Evolutionary conservation across 176 grass and related monocot genomes (phyloP), one percentile per base, ranked within the genome.

Genomic region (Luzula sylvatica): DNA sequence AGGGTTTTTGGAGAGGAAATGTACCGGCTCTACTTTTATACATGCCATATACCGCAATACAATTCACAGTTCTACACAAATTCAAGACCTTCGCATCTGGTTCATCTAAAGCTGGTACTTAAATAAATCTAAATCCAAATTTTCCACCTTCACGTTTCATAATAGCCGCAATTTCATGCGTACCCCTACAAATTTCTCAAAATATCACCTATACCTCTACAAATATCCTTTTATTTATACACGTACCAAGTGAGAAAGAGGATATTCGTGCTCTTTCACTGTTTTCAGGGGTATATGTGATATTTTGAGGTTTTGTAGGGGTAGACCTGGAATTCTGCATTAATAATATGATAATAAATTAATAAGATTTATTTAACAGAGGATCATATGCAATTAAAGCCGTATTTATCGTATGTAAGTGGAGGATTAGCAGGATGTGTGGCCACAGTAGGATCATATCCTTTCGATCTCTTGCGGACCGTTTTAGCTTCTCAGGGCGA

Each of bases 1-100:
- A 98, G 92, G 92, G 81, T 72, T 98, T 98, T 57, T 98, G 92
- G 92, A 90, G 85, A 86, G 92, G 92, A 65, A 98, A 98, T 75
- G 92, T 98, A 50, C 92, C 92, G 11, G 92, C 85, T 66, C 61
- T 90, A 23, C 45, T 98, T 19, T 73, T 98, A 53, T 98, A 90
- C 74, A 98, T 98, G 92, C 92, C 92, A 53, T 98, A 98, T 65
- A 83, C 81, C 65, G 85, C 92, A 49, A 98, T 90, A 77, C 92
- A 98, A 55, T 98, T 98, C 26, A 80, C 81, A 47, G 81, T 98
- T 79, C 50, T 98, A 60, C 92, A 87, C 81, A 77, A 77, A 51
- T 65, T 90, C 20, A 98, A 98, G 77, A 90, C 92, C 52, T 80
- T 90, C 56, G 92, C 92, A 47, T 77, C 92, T 43, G 92, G 85